Evolutionary conservation across 2,329 filamentous ascomycete genomes (phyloP).

Genomic region (Aspergillus transmontanensis): DNA sequence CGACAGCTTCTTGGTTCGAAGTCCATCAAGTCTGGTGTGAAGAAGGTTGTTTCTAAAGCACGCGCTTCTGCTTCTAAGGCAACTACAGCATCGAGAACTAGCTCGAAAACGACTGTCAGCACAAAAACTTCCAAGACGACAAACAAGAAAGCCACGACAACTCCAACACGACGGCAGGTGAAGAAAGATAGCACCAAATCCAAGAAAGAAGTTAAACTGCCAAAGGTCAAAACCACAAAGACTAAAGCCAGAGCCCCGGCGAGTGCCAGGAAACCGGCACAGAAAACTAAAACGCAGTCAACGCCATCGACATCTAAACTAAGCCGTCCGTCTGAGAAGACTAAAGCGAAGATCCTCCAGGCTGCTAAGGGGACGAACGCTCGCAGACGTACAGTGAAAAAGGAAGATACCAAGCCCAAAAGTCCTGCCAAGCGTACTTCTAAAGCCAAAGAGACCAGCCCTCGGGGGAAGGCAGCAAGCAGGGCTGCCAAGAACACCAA

Average conservation of each 20-base stretch:
- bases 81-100: conserved; percentile 13
- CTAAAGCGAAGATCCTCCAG: conserved; percentile 32
- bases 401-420: conserved; percentile 9
- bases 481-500: neutral
- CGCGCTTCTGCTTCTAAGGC: conserved; percentile 26
- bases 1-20: conserved; percentile 30
- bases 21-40: conserved; percentile 36
- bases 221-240: conserved; percentile 30
- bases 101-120: neutral
- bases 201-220: conserved; percentile 30
- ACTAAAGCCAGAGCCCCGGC: conserved; percentile 31
- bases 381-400: conserved; percentile 19
- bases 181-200: conserved; percentile 18
- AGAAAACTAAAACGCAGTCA: conserved; percentile 17
- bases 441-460: conserved; percentile 1
- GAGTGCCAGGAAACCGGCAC: conserved; percentile 16
- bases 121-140: conserved; percentile 19
- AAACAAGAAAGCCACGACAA: conserved; percentile 20
- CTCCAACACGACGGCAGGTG: conserved; percentile 14
- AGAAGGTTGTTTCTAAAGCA: conserved; percentile 32
- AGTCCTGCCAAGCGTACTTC: conserved; percentile 1
- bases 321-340: conserved; percentile 31
- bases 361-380: conserved; percentile 25
- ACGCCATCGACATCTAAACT: conserved; percentile 24
- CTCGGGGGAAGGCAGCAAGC: neutral